phyloP scores from a whole-genome alignment of 495 filamentous ascomycete genomes.

The Podospora fimiseda region DNA sequence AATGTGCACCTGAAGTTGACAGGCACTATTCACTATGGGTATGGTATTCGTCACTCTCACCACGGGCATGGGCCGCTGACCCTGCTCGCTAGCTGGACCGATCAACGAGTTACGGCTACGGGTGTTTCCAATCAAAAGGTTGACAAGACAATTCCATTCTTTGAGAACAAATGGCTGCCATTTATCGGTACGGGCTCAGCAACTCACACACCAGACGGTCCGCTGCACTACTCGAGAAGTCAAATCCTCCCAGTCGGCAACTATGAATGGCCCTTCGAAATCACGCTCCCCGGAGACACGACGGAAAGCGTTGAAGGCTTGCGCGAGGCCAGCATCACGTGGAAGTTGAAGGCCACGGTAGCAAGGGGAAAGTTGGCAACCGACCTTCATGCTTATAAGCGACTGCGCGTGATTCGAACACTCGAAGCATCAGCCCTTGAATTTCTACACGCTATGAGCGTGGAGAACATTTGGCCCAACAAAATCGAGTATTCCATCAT shows the following conservation, averaged over 20 bases:
- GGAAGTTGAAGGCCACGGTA: slow-evolving; percentile 82
- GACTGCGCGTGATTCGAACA: slow-evolving; percentile 81
- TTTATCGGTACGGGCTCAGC: slow-evolving; percentile 35
- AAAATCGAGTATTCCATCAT: slow-evolving; percentile 90
- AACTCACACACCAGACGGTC: slow-evolving; percentile 18
- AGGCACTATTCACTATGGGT: slow-evolving; percentile 65
- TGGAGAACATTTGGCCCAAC: slow-evolving; percentile 90
- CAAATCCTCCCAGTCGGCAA: slow-evolving; percentile 66
- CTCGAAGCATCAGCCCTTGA: slow-evolving; percentile 75
- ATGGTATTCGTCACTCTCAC: slow-evolving; percentile 22
- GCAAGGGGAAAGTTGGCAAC: slow-evolving; percentile 73
- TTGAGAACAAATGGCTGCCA: slow-evolving; percentile 41
- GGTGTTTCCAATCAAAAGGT: slow-evolving; percentile 44
- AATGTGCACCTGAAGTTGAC: slow-evolving; percentile 65
- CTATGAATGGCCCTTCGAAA: slow-evolving; percentile 86
- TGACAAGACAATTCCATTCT: slow-evolving; percentile 38
- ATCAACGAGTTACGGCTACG: slow-evolving; percentile 41
- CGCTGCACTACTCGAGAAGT: slow-evolving; percentile 29
- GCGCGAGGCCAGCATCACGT: slow-evolving; percentile 70
- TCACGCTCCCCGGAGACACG: slow-evolving; percentile 65
- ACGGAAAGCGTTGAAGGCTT: slow-evolving; percentile 88
- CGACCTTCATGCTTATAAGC: slow-evolving; percentile 70
- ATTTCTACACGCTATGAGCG: slow-evolving; percentile 80
- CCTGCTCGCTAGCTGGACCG: slow-evolving; percentile 36
- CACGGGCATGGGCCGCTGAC: slow-evolving; percentile 2